A percentile compares a stretch with the other conserved stretches of the same genome.
Conservation (phyloP, 2,329 filamentous ascomycete species). For the Elsinoe ampelina region DNA sequence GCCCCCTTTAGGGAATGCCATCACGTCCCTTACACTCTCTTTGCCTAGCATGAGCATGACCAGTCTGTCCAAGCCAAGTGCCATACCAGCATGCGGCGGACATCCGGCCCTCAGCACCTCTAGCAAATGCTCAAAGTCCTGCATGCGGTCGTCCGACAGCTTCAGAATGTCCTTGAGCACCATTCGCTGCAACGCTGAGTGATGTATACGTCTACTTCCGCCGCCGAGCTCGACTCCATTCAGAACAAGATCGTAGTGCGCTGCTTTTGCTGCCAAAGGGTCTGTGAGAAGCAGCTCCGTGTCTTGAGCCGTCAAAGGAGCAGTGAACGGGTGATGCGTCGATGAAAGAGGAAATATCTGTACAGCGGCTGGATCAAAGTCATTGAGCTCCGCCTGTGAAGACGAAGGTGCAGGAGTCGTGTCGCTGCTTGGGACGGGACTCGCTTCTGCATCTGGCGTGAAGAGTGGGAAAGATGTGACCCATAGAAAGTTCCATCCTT, state of each 20-base stretch:
- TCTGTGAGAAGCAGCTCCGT: conserved; percentile 67
- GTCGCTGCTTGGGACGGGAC: conserved; percentile 71
- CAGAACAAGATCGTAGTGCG: conserved; percentile 92
- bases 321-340: conserved; percentile 94
- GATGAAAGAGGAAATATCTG: conserved; percentile 50
- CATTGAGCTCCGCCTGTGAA: neutral
- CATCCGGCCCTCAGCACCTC: conserved; percentile 76
- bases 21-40: conserved; percentile 78
- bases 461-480: conserved; percentile 88
- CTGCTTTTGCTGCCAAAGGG: conserved; percentile 64
- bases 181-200: conserved; percentile 70
- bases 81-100: conserved; percentile 89
- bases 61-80: conserved; percentile 82
- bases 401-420: conserved; percentile 43
- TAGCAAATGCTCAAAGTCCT: conserved; percentile 76
- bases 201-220: conserved; percentile 85
- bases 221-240: conserved; percentile 93
- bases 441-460: conserved; percentile 54
- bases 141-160: conserved; percentile 62
- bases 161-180: conserved; percentile 75
- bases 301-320: conserved; percentile 56
- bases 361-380: neutral
- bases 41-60: conserved; percentile 69
- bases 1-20: conserved; percentile 91
- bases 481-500: conserved; percentile 66